Base-by-base conservation (phyloP, 495 filamentous ascomycete species). In the Xylaria grammica region DNA sequence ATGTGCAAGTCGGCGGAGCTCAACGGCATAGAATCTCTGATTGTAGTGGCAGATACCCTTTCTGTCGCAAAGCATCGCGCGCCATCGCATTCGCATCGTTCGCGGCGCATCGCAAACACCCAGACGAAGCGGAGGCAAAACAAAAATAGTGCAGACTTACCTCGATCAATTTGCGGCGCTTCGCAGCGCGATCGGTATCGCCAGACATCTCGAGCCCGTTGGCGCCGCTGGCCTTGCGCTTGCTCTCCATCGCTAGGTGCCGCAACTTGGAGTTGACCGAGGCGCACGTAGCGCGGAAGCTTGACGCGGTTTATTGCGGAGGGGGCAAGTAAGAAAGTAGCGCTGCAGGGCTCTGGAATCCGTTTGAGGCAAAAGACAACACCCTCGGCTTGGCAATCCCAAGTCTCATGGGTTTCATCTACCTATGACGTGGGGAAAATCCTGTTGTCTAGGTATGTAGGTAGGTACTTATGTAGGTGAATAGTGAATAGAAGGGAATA, bases 221-320 rank as follows among this genome's bases (percentile, higher is more conserved):
- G 17, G 78, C 72, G 63, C 78, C 75, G 60, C 72, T 75, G 26
- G 82, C 83, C 73, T 90, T 91, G 57, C 90, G 85, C 81, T 91
- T 93, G 63, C 83, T 82, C 61, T 87, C 88, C 89, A 91, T 91
- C 32, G 60, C 40, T 55, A 22, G 56, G 50, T 50, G 49, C 34
- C 57, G 53, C 32, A 66, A 61, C 65, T 62, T 22, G 60, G 51
- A 60, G 38, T 46, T 57, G 22, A 50, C 53, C 50, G 60, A 60
- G 32, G 62, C 62, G 62, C 62, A 64, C 22, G 50, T 44, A 58
- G 62, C 62, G 62, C 62, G 62, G 42, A 22, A 64, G 53, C 62
- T 64, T 22, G 62, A 64, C 62, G 62, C 62, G 62, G 62, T 58
- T 8, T 44, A 34, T 45, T 45, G 52, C 44, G 62, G 62, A 64